Evolutionary conservation across 495 filamentous ascomycete species (phyloP).

Genomic region (Talaromyces proteolyticus): DNA sequence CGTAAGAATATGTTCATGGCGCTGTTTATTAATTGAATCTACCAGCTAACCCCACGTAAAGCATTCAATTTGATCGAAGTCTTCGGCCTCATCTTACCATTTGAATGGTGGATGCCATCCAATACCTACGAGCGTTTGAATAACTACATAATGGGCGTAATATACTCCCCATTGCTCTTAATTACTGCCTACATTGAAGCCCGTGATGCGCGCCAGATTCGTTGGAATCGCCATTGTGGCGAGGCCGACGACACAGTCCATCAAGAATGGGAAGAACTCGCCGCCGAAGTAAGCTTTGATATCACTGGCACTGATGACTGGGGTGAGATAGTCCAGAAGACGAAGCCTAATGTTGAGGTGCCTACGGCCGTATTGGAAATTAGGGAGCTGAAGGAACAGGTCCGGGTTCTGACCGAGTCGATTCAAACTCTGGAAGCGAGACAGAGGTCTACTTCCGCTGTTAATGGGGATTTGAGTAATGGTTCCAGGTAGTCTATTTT

Average conservation of each 20-base stretch:
- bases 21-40: not conserved
- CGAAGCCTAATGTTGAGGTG: slow-evolving; percentile 69
- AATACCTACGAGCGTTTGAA: slow-evolving; percentile 70
- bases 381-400: slow-evolving; percentile 58
- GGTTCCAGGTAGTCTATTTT: not conserved
- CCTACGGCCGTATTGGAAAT: slow-evolving; percentile 67
- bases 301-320: slow-evolving; percentile 64
- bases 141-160: slow-evolving; percentile 74
- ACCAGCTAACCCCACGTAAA: not conserved
- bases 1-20: slow-evolving; percentile 35
- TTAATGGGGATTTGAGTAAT: slow-evolving; percentile 11
- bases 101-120: slow-evolving; percentile 91
- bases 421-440: slow-evolving; percentile 36
- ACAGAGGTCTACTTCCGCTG: not conserved
- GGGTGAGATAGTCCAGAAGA: slow-evolving; percentile 66
- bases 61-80: slow-evolving; percentile 91
- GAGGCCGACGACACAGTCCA: slow-evolving; percentile 85
- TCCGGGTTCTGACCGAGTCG: slow-evolving; percentile 60
- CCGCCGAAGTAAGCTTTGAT: slow-evolving; percentile 67
- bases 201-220: slow-evolving; percentile 59
- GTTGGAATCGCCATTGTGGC: slow-evolving; percentile 64
- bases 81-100: slow-evolving; percentile 66
- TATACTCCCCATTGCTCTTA: slow-evolving; percentile 82
- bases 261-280: slow-evolving; percentile 91
- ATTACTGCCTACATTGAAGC: slow-evolving; percentile 74